Base-by-base conservation (phyloP, 495 filamentous ascomycete species). In the Baudoinia panamericana region DNA sequence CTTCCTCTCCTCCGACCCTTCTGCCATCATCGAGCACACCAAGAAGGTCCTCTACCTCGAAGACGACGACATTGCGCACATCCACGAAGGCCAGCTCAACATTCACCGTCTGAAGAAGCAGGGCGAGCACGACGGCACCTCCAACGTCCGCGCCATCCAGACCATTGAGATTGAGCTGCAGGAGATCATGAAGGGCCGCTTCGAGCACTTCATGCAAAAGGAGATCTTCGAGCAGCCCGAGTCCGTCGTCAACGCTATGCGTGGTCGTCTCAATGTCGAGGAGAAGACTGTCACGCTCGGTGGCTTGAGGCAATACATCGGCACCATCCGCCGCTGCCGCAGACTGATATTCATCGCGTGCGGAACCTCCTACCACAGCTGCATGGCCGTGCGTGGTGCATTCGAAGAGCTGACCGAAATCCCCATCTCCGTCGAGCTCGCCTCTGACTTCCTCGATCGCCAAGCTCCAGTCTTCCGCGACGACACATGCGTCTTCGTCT, bases 171-270 rank as follows among this genome's bases (percentile, higher is more conserved):
- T 97, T 28, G 84, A 97, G 72, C 77, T 97, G 39, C 90, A 97
- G 68, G 90, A 97, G 67, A 97, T 97, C 63, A 97, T 97, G 90
- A 97, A 96, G 75, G 90, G 90, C 57, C 92, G 88, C 56, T 97
- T 96, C 64, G 90, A 97, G 59, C 90, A 97, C 64, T 97, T 95
- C 71, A 97, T 97, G 90, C 92, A 97, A 60, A 97, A 97, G 71
- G 90, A 97, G 61, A 97, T 97, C 56, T 97, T 96, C 63, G 90
- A 97, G 68, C 90, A 97, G 66, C 90, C 90, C 43, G 90, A 97
- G 66, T 97, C 90, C 4, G 84, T 97, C 43, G 78, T 97, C 65
- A 97, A 97, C 71, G 95, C 92, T 30, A 97, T 97, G 90, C 82
- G 90, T 75, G 90, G 90, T 61, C 92, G 90, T 63, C 67, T 97